phyloP scores from a whole-genome alignment of 192 early-diverging fungal species.

The Entomortierella chlamydospora region DNA sequence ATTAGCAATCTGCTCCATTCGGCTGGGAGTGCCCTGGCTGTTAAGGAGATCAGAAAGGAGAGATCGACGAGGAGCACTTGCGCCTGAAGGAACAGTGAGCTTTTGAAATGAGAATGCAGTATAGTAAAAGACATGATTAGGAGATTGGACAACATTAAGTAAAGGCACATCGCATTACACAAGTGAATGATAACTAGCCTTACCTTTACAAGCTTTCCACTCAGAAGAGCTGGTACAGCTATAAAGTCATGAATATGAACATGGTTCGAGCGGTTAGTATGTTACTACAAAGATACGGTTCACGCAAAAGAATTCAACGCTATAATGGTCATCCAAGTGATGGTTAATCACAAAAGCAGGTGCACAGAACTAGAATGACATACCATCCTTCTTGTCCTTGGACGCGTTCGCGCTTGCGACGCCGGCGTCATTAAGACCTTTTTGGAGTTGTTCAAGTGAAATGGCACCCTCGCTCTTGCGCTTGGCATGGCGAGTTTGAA shows the following conservation, averaged over 20 bases:
- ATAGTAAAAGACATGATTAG: too few relatives aligned
- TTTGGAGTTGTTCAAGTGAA: conserved; percentile 41
- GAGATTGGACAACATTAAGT: conserved; percentile 12
- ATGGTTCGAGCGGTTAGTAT: neutral
- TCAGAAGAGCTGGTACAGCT: conserved; percentile 12
- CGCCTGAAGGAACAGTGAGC: conserved; percentile 19
- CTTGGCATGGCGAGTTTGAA: conserved; percentile 41
- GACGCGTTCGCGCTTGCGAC: conserved; percentile 1
- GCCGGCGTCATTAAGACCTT: conserved; percentile 28
- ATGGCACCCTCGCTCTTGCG: conserved; percentile 46
- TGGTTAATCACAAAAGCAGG: too few relatives aligned
- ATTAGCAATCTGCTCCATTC: conserved; percentile 47
- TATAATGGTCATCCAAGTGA: too few relatives aligned
- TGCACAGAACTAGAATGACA: neutral
- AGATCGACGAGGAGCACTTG: conserved; percentile 27
- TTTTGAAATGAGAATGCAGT: conserved; percentile 27
- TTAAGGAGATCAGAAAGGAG: conserved; percentile 44
- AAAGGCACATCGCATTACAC: neutral
- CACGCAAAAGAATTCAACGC: too few relatives aligned
- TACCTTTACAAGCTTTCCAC: conserved; percentile 50
- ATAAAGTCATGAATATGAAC: neutral
- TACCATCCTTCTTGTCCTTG: conserved; percentile 20
- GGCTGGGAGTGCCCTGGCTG: conserved; percentile 30
- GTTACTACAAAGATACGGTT: too few relatives aligned
- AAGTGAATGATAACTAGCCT: neutral